Evolutionary conservation across 345 rosid species (phyloP).

Genomic region (Lepidium africanum): DNA sequence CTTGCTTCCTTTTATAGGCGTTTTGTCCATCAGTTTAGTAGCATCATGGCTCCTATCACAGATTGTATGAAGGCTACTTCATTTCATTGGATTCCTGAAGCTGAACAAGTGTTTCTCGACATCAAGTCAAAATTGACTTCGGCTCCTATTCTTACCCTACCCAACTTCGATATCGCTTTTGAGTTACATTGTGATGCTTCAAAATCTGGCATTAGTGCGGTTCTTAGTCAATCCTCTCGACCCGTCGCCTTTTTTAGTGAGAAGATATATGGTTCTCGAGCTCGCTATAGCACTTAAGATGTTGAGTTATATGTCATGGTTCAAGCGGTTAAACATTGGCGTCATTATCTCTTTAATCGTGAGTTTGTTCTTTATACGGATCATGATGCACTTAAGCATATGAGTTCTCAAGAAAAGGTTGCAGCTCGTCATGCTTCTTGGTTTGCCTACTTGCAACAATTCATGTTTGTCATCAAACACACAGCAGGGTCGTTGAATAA

Average conservation of each 20-base stretch:
- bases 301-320: background rate
- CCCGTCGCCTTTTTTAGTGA: background rate
- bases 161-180: background rate
- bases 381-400: background rate
- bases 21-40: background rate
- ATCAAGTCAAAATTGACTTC: background rate
- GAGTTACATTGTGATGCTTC: background rate
- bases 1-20: background rate
- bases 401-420: background rate
- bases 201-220: background rate
- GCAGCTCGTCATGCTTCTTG: background rate
- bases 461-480: background rate
- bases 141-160: background rate
- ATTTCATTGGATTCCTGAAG: background rate
- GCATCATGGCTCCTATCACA: background rate
- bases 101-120: accelerated
- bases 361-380: background rate
- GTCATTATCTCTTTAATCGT: background rate
- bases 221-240: background rate
- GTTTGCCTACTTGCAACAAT: background rate
- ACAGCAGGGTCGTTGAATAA: accelerated
- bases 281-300: background rate
- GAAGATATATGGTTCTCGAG: background rate
- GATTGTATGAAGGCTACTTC: background rate
- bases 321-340: background rate